Base-by-base conservation (phyloP, 1,139 yeast genomes). In the Zhuliangozyma parablackwelliae region DNA sequence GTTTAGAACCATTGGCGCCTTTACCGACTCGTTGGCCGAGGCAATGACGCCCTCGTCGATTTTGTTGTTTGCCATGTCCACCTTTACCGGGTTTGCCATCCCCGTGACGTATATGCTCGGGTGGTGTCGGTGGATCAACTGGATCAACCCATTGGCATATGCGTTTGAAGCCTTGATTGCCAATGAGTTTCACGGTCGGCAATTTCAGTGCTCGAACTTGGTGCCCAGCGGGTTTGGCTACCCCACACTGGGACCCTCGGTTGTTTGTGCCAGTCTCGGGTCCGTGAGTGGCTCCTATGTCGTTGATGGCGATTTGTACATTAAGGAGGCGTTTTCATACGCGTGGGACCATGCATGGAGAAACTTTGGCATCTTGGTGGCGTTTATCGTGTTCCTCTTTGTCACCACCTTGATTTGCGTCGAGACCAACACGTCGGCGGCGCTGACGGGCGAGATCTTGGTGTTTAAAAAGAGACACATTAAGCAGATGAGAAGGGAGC, bases 371-470 rank as follows among this genome's bases (percentile, higher is more conserved):
- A 81, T 88, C 48, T 62, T 73, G 30, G 39, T 80, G 43, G 87
- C 70, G 1, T 85, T 74, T 51, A 59, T 64, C 27, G 37, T 78
- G 21, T 73, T 81, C 58, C 82, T 83, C 58, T 62, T 82, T 37
- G 49, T 48, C 33, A 30, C 28, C 12, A 26, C 28, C 12, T 26
- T 26, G 28, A 63, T 77, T 20, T 82, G 83, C 53, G 59, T 86
- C 50, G 92, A 82, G 61, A 62, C 63, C 43, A 82, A 82, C 51
- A 82, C 80, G 51, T 87, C 89, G 58, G 79, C 87, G 21, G 77
- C 80, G 65, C 89, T 86, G 57, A 83, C 80, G 65, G 95, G 95
- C 65, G 96, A 87, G 63, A 75, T 86, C 38, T 67, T 84, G 39
- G 73, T 86, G 33, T 87, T 79, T 36, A 11, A 11, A n/a, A 10